These are phyloP conservation scores for Chlamydomonas incerta DNA, from an alignment of 139 green algal genomes.

Conservation along the genomic window DNA sequence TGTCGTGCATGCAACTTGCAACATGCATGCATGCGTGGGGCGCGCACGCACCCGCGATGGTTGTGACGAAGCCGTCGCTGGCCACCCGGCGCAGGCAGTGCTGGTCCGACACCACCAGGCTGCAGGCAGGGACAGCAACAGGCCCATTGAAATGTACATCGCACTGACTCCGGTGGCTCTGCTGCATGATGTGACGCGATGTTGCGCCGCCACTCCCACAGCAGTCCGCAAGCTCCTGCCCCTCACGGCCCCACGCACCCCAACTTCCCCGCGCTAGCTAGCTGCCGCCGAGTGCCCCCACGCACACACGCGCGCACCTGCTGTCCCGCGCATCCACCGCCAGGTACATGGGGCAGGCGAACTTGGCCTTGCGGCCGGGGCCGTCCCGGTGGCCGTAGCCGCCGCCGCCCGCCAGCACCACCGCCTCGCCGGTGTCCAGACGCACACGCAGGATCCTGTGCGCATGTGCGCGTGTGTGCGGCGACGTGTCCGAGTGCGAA, in stretches of 20 bases:
- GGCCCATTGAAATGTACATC: too few species aligned
- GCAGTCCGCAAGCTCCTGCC: too few species aligned
- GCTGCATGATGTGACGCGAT: too few species aligned
- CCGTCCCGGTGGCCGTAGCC: constrained; percentile 38
- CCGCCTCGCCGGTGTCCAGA: constrained; percentile 33
- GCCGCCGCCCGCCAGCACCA: constrained; percentile 32
- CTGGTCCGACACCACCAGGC: constrained; percentile 32
- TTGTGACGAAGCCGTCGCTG: constrained; percentile 34
- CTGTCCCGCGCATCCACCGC: constrained; percentile 24
- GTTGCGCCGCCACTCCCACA: too few species aligned
- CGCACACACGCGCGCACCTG: not conserved
- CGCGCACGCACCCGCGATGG: not conserved
- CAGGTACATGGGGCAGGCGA: constrained; percentile 39
- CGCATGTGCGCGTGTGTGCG: not conserved
- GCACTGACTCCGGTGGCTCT: too few species aligned
- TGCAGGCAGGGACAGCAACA: too few species aligned
- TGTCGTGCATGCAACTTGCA: not conserved
- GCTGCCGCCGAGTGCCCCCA: too few species aligned
- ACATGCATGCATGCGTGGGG: too few species aligned
- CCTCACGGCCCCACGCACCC: too few species aligned
- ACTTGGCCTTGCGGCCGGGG: constrained; percentile 34
- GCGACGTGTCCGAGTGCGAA: too few species aligned
- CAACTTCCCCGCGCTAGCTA: too few species aligned
- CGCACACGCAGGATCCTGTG: constrained; percentile 6
- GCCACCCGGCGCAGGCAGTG: constrained; percentile 39